A percentile compares a stretch with the other conserved stretches of the same genome.
phyloP scores from a whole-genome alignment of 305 asterid species.

The Striga hermonthica region DNA sequence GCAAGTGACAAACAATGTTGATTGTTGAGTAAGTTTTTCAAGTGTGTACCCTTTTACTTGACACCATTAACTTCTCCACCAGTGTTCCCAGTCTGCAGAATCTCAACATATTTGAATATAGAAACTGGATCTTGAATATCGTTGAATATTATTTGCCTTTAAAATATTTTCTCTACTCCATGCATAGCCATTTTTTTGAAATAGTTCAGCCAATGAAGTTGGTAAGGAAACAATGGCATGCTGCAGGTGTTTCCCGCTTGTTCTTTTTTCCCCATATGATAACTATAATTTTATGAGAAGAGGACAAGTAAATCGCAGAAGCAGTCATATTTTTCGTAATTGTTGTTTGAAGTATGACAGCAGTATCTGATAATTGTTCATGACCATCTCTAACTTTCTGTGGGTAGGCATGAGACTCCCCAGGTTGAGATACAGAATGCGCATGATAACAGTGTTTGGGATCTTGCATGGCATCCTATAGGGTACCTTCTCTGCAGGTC shows the following conservation, averaged over 20 bases:
- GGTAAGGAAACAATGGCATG: not conserved
- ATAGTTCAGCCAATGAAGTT: slow-evolving; percentile 10
- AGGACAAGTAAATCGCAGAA: slow-evolving; percentile 22
- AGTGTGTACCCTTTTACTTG: not conserved
- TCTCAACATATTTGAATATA: slow-evolving; percentile 11
- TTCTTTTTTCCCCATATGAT: slow-evolving; percentile 15
- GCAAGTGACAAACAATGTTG: not conserved
- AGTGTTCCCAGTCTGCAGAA: slow-evolving; percentile 11
- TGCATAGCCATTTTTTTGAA: not conserved
- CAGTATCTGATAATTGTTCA: slow-evolving; percentile 26
- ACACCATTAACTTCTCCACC: slow-evolving; percentile 14
- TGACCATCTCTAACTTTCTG: slow-evolving; percentile 23
- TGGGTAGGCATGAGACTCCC: slow-evolving; percentile 88
- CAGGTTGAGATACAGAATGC: slow-evolving; percentile 91
- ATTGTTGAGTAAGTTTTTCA: slow-evolving; percentile 3
- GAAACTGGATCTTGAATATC: slow-evolving; percentile 24
- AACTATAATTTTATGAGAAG: not conserved
- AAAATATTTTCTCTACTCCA: not conserved
- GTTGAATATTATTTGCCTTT: not conserved
- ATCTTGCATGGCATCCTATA: slow-evolving; percentile 99
- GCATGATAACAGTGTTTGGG: slow-evolving; percentile 98
- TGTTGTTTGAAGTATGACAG: slow-evolving; percentile 21
- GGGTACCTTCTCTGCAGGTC: slow-evolving; percentile 98
- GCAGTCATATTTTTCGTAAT: not conserved
- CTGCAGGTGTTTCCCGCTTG: slow-evolving; percentile 4